A percentile compares a stretch with the other conserved stretches of the same genome.
These are phyloP conservation scores for Mycena galericulata DNA, from an alignment of 768 basidiomycete species.

Conservation along the genomic window DNA sequence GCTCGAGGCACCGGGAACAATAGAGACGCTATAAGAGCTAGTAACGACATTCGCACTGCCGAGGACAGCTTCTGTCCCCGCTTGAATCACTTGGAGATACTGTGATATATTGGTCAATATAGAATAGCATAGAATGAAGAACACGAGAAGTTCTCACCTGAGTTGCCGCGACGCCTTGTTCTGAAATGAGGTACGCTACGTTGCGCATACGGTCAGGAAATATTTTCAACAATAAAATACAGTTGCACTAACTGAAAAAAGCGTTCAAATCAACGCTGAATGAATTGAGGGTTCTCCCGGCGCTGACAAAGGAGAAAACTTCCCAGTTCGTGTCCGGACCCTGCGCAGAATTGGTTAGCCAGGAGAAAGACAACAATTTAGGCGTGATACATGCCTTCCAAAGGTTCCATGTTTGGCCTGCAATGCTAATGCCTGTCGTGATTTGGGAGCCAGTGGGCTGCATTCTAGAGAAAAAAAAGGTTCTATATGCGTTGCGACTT, in stretches of 20 bases:
- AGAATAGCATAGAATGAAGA: background rate
- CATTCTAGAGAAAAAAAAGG: constrained; percentile 50
- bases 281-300: constrained; percentile 58
- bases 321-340: constrained; percentile 68
- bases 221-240: constrained; percentile 44
- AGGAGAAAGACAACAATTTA: constrained; percentile 57
- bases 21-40: constrained; percentile 53
- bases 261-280: constrained; percentile 65
- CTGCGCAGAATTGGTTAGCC: constrained; percentile 60
- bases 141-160: constrained; percentile 56
- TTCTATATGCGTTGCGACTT: no score
- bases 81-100: constrained; percentile 66
- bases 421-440: constrained; percentile 53
- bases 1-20: no score
- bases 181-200: constrained; percentile 55
- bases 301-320: constrained; percentile 67
- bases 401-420: constrained; percentile 66
- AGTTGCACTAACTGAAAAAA: no score
- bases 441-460: constrained; percentile 66
- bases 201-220: background rate
- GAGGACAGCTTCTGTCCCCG: constrained; percentile 68
- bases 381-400: constrained; percentile 67
- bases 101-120: constrained; percentile 34
- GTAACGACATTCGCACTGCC: constrained; percentile 62
- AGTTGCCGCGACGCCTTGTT: no score